Evolutionary conservation across 495 filamentous ascomycete species (phyloP), one percentile per base, ranked within the genome.

Genomic region (Aspergillus olivimuriae): DNA sequence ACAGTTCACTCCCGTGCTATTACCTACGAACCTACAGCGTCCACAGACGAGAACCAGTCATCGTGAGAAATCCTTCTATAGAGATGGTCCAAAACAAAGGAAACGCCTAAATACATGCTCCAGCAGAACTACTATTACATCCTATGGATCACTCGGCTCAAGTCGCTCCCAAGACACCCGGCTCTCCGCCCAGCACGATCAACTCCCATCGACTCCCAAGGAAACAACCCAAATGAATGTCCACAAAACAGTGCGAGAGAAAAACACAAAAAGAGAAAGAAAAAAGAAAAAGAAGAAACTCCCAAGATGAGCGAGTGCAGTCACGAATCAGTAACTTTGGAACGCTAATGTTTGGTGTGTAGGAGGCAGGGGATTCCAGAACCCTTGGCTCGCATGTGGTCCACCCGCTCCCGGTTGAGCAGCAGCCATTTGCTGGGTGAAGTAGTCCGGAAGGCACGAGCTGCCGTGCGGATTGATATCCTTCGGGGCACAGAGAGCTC

Each of bases 401-500:
- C 31, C 12, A 14, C 50, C n/a, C 18, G 43, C 42, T 10, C 30
- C 10, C 5, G n/a, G n/a, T n/a, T n/a, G n/a, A n/a, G n/a, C n/a
- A n/a, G n/a, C n/a, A n/a, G 46, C 17, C 23, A 48, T 38, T 21
- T 53, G 51, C 34, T 55, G 46, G 9, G 45, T 40, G 34, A 48
- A 58, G 14, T 52, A 50, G 4, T 52, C 48, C 14, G 55, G 34
- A 10, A 55, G 24, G 12, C 39, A 52, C 2, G 43, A 35, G 10
- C 37, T 8, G 12, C 45, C 44, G 6, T 33, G 11, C 11, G 47
- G 14, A 28, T 47, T 46, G 11, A 43, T 28, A 17, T 20, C 41
- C 16, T 43, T 47, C 9, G 48, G 18, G 12, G 35, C 32, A 12
- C 18, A 31, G 4, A 46, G 16, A 15, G 31, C 36, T 36, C 33